Evolutionary conservation across 208 protist species (phyloP).

Genomic region (Wallacemonas collosoma): DNA sequence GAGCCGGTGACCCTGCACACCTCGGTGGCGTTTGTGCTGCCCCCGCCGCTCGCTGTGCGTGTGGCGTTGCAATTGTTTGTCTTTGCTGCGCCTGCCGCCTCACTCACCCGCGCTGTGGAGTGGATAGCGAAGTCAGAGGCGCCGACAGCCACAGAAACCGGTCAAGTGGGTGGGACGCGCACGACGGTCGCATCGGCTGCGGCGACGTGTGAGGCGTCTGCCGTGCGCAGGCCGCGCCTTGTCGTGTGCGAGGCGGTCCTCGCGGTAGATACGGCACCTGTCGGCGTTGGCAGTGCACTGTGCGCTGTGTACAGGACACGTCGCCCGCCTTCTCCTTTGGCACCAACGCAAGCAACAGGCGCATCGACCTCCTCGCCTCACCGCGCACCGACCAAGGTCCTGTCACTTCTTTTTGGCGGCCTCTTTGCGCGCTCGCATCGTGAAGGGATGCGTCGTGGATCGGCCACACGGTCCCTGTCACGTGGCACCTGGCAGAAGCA

Average conservation of each 20-base stretch:
- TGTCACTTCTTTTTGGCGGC: conserved; percentile 7
- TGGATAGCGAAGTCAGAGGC: background rate
- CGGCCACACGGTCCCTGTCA: no score
- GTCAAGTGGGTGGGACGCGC: background rate
- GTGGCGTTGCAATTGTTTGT: conserved; percentile 9
- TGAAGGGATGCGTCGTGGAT: no score
- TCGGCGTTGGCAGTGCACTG: background rate
- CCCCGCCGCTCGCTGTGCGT: background rate
- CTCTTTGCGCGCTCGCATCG: background rate
- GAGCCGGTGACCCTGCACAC: conserved; percentile 13
- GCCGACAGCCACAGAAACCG: background rate
- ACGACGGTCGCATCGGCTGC: no score
- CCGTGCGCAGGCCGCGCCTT: background rate
- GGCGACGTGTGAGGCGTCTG: no score
- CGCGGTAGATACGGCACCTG: background rate
- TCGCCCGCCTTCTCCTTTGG: no score
- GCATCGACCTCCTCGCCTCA: no score
- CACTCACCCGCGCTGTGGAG: conserved; percentile 3
- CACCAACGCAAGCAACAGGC: no score
- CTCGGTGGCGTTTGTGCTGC: background rate
- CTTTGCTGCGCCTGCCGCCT: conserved; percentile 6
- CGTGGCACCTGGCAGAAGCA: no score
- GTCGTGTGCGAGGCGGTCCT: background rate
- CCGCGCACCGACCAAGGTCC: background rate
- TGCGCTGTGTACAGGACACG: conserved; percentile 2